These are phyloP conservation scores for Rhodotorula paludigena DNA, from an alignment of 768 basidiomycete species.

Conservation along the genomic window DNA sequence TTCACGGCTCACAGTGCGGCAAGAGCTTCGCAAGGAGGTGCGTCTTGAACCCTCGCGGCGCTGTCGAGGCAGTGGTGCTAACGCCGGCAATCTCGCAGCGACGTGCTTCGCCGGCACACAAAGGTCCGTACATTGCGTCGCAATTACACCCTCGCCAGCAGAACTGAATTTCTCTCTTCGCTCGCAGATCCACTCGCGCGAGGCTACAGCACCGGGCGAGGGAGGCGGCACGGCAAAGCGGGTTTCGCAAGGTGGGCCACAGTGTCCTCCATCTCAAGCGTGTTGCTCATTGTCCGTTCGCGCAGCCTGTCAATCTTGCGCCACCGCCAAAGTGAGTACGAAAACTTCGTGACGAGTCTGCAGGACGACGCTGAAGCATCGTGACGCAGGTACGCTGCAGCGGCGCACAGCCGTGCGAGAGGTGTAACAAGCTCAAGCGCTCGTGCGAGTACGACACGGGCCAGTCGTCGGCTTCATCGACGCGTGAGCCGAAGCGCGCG, in stretches of 20 bases:
- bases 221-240: not conserved
- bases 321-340: not conserved
- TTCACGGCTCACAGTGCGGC: not conserved
- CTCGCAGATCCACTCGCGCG: constrained; percentile 2
- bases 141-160: not conserved
- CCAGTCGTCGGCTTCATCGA: not conserved
- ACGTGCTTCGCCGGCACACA: not conserved
- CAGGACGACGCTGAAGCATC: not conserved
- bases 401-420: not conserved
- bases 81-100: not conserved
- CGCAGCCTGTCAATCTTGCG: not conserved
- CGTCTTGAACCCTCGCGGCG: not conserved
- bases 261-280: not conserved
- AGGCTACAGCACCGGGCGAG: not conserved
- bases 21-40: not conserved
- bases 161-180: not conserved
- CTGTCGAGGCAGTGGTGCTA: not conserved
- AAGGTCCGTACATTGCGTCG: not conserved
- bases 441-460: not conserved
- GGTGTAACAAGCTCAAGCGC: not conserved
- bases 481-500: not conserved
- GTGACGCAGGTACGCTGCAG: not conserved
- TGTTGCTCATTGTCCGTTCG: not conserved
- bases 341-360: not conserved
- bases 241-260: not conserved